Conservation (phyloP, 2,329 filamentous ascomycete species). For the Xylaria sp. region DNA sequence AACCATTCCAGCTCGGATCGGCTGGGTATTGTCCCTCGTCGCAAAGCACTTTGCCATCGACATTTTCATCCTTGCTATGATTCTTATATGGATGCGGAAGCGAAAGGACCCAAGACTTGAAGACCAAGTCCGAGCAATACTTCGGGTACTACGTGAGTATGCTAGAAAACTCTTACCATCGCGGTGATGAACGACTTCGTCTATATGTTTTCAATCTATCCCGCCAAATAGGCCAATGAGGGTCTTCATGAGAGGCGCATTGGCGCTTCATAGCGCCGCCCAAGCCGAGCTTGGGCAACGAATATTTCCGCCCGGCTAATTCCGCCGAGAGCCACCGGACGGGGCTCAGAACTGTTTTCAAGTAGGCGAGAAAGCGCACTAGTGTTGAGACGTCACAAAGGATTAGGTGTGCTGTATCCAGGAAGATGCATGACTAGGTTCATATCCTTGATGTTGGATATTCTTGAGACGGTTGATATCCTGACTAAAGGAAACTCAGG, state of each 20-base stretch:
- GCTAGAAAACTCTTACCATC: slow-evolving; percentile 68
- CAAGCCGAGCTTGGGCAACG: background rate
- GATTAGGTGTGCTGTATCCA: background rate
- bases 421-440: background rate
- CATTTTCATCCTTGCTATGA: slow-evolving; percentile 69
- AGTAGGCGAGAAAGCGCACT: background rate
- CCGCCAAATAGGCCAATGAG: background rate
- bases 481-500: background rate
- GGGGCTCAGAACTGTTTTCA: background rate
- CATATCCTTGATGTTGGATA: slow-evolving; percentile 1
- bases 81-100: slow-evolving; percentile 78
- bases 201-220: background rate
- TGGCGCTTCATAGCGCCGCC: background rate
- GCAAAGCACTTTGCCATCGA: slow-evolving; percentile 82
- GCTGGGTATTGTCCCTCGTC: slow-evolving; percentile 75
- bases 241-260: background rate
- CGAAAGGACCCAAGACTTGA: slow-evolving; percentile 78
- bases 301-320: background rate
- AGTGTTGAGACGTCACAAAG: background rate
- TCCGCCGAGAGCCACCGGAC: background rate
- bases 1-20: slow-evolving; percentile 74
- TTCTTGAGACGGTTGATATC: background rate
- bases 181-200: slow-evolving; percentile 54
- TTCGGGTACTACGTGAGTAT: slow-evolving; percentile 69
- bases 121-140: slow-evolving; percentile 74